Base-by-base conservation (phyloP, 176 grass and related monocot species). In the Bolboschoenus planiculmis region DNA sequence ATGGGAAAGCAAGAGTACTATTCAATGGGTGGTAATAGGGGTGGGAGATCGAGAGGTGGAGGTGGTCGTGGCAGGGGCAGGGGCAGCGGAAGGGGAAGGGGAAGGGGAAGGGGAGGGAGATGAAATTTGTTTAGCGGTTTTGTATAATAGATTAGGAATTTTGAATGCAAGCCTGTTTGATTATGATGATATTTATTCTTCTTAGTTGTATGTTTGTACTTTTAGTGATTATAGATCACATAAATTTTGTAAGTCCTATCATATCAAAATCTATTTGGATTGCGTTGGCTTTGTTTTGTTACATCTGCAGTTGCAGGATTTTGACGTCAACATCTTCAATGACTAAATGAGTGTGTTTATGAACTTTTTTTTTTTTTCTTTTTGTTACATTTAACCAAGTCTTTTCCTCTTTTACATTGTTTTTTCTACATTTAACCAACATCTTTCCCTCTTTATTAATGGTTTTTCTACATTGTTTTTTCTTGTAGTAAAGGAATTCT, bases 1-100 rank as follows among this genome's bases (percentile, higher is more conserved):
- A 88, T 85, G 35, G 81, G 86, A 55, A 95, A 95, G 88, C 77
- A 87, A 2, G 92, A 98, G 55, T 98, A 88, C 48, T 98, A 91
- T 76, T 68, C 90, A 13, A 94, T 88, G 83, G 95, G 92, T 64
- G 83, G 78, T 39, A 77, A 47, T 24, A 81, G 88, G 8, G 86
- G 89, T 34, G 78, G 89, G 83, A 86, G 91, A 15, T 61, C 58
- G 59, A 84, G 91, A 0, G 85, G 88, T 6, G 43, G 85, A 6
- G 54, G 88, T 0, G 36, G 87, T 26, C 39, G 84, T 1, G 57
- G 84, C 0, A 59, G 68, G 21, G 44, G 89, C 42, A 84, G 88
- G 4, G 65, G 86, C 20, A 62, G 85, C 0, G 61, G 85, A 31
- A 72, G 85, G 48, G 84, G 84, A 2, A 67, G 85, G 13, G 70